These are phyloP conservation scores for Dendrobium catenatum DNA, from an alignment of 106 monocot genomes.

Conservation along the genomic window DNA sequence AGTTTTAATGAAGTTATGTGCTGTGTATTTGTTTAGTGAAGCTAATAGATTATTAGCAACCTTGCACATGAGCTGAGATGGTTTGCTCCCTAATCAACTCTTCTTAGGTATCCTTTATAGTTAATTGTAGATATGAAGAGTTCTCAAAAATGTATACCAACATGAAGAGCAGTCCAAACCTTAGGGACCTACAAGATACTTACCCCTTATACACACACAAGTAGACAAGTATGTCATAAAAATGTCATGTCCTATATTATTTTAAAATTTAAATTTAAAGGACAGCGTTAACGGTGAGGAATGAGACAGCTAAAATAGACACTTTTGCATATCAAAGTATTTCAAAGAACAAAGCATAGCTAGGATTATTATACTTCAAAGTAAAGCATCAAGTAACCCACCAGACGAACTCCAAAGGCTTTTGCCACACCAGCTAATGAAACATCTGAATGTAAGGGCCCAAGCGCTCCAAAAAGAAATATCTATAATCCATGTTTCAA, in stretches of 20 bases:
- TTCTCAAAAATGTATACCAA: no score
- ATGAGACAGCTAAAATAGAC: background rate
- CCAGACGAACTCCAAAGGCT: conserved; percentile 95
- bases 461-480: conserved; percentile 89
- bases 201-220: no score
- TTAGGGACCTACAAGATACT: no score
- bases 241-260: no score
- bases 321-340: background rate
- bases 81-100: background rate
- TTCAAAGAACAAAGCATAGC: background rate
- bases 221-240: no score
- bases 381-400: conserved; percentile 14
- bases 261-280: background rate
- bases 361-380: background rate
- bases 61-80: background rate
- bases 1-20: background rate
- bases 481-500: conserved; percentile 33
- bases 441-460: conserved; percentile 95
- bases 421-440: conserved; percentile 92
- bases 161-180: no score
- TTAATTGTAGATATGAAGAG: no score
- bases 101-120: no score
- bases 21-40: no score
- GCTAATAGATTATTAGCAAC: background rate
- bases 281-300: background rate